A percentile compares a stretch with the other conserved stretches of the same genome.
Evolutionary conservation across 192 early-diverging fungal species (phyloP).

Genomic region (Entomortierella parvispora): DNA sequence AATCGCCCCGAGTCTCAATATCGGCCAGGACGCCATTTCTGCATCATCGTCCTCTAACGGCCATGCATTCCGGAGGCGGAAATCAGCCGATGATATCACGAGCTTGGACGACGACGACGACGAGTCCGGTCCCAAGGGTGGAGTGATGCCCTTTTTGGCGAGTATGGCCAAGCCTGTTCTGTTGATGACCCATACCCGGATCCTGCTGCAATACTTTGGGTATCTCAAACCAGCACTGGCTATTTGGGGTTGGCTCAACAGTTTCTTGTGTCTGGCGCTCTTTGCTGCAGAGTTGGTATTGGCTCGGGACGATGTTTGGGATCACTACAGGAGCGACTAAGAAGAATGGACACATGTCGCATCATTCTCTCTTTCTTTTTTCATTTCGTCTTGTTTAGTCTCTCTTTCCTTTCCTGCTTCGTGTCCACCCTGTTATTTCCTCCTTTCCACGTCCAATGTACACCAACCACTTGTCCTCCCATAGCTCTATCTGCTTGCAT

Average conservation of each 20-base stretch:
- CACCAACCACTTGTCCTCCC: too few relatives aligned
- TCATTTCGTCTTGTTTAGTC: not conserved
- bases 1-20: conserved; percentile 40
- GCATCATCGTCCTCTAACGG: conserved; percentile 7
- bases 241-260: conserved; percentile 48
- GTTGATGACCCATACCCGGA: conserved; percentile 46
- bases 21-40: conserved; percentile 19
- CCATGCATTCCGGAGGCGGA: conserved; percentile 16
- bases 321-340: conserved; percentile 23
- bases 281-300: conserved; percentile 41
- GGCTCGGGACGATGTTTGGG: conserved; percentile 45
- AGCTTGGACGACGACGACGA: conserved; percentile 15
- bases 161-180: conserved; percentile 43
- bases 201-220: conserved; percentile 43
- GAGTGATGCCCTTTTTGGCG: conserved; percentile 20
- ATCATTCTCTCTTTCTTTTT: not conserved
- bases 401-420: too few relatives aligned
- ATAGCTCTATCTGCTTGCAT: too few relatives aligned
- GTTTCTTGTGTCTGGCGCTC: conserved; percentile 32
- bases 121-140: not conserved
- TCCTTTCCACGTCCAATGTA: too few relatives aligned
- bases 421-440: too few relatives aligned
- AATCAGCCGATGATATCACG: conserved; percentile 12
- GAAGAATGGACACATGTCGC: not conserved
- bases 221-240: conserved; percentile 35